Percentiles rank a stretch among this genome's conserved stretches.
phyloP scores from a whole-genome alignment of 495 filamentous ascomycete species.

The Acidomyces sp. region DNA sequence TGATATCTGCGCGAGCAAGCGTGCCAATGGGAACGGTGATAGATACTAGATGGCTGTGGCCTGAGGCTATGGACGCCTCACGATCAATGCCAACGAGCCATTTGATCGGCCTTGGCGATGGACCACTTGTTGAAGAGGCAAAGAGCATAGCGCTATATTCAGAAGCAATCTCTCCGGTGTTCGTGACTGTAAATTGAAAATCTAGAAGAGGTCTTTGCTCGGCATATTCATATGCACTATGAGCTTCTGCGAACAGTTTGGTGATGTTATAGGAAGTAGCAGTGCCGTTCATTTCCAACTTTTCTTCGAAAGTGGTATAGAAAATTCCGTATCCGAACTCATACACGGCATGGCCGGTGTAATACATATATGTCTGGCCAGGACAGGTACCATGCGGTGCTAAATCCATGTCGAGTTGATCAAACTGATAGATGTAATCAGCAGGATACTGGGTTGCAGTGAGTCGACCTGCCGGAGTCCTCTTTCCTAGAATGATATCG shows the following conservation, averaged over 20 bases:
- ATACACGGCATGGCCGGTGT: conserved; percentile 40
- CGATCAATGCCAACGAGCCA: conserved; percentile 49
- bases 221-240: conserved; percentile 16
- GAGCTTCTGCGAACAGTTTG: conserved; percentile 7
- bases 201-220: conserved; percentile 32
- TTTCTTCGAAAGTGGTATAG: conserved; percentile 36
- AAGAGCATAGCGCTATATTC: conserved; percentile 51
- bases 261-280: conserved; percentile 7
- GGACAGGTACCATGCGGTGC: conserved; percentile 31
- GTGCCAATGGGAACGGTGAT: conserved; percentile 44
- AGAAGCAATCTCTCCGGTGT: conserved; percentile 42
- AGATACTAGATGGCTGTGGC: conserved; percentile 25
- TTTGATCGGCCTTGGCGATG: conserved; percentile 50
- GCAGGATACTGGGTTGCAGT: conserved; percentile 46
- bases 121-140: conserved; percentile 39
- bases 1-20: conserved; percentile 43
- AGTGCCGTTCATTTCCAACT: conserved; percentile 15
- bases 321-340: conserved; percentile 45
- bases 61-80: conserved; percentile 34
- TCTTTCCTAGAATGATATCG: conserved; percentile 41
- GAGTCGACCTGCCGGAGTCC: conserved; percentile 44
- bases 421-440: conserved; percentile 38
- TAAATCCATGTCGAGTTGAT: conserved; percentile 44
- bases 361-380: conserved; percentile 51
- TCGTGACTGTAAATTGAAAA: conserved; percentile 29